Percentiles rank a stretch among this genome's conserved stretches.
Evolutionary conservation across 768 basidiomycete species (phyloP).

Genomic region (Fistulinella prunicolor): DNA sequence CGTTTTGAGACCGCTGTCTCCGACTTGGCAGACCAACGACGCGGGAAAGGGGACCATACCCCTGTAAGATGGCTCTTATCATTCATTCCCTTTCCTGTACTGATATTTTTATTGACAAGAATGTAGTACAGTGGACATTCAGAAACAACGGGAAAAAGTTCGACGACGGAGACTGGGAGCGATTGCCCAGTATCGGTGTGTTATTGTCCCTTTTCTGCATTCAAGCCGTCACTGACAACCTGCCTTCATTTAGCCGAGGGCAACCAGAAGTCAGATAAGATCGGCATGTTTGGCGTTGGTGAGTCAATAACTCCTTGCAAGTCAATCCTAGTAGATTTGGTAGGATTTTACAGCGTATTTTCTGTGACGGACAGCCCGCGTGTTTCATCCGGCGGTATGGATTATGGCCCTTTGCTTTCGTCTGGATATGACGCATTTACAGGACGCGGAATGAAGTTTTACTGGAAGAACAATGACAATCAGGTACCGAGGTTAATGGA

Average conservation of each 20-base stretch:
- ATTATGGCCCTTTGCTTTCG: neutral
- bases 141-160: slow-evolving; percentile 85
- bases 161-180: slow-evolving; percentile 77
- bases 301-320: neutral
- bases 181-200: slow-evolving; percentile 85
- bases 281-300: slow-evolving; percentile 92
- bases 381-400: slow-evolving; percentile 66
- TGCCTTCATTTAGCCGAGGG: slow-evolving; percentile 64
- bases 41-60: no score
- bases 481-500: neutral
- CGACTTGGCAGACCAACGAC: no score
- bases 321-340: neutral
- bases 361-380: slow-evolving; percentile 78
- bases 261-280: slow-evolving; percentile 92
- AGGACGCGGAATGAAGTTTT: neutral
- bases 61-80: no score
- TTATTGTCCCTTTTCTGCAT: neutral
- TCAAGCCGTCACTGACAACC: neutral
- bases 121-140: slow-evolving; percentile 82
- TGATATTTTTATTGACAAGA: neutral
- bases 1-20: slow-evolving; percentile 66
- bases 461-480: neutral
- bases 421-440: neutral
- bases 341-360: slow-evolving; percentile 75
- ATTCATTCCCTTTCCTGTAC: neutral